Percentiles rank a stretch among this genome's conserved stretches.
These are phyloP conservation scores for Tulasnella sp. DNA, from an alignment of 768 basidiomycete species.

Conservation along the genomic window DNA sequence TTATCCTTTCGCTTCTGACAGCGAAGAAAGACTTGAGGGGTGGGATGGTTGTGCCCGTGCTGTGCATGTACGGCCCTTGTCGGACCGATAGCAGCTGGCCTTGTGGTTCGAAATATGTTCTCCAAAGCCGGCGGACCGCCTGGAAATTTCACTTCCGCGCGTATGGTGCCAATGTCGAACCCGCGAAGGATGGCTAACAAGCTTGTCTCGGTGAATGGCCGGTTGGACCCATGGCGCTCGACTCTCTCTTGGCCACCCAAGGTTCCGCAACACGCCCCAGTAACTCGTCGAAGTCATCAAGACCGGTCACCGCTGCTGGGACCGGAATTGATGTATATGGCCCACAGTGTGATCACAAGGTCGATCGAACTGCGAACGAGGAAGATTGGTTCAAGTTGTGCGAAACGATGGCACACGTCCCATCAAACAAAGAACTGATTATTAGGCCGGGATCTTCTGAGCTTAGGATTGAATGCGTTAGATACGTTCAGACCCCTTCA, in stretches of 20 bases:
- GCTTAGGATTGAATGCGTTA: no score
- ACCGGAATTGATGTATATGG: background rate
- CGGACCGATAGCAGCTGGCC: no score
- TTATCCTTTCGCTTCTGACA: slow-evolving; percentile 8
- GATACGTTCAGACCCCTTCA: no score
- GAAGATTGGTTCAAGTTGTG: background rate
- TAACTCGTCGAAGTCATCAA: slow-evolving; percentile 1
- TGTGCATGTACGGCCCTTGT: no score
- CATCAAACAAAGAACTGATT: background rate
- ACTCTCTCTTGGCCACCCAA: slow-evolving; percentile 20
- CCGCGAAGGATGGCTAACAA: slow-evolving; percentile 11
- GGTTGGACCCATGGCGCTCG: slow-evolving; percentile 25
- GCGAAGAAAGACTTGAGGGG: background rate
- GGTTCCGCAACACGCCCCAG: background rate
- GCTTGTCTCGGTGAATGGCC: slow-evolving; percentile 24
- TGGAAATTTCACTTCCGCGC: background rate
- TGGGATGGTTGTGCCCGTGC: background rate
- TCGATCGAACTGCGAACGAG: background rate
- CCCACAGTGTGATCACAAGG: background rate
- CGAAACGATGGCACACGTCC: slow-evolving; percentile 3
- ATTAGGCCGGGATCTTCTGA: no score
- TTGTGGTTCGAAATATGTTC: no score
- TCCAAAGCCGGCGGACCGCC: slow-evolving; percentile 2
- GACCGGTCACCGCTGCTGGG: slow-evolving; percentile 21
- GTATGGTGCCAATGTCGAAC: background rate